Evolutionary conservation across 1,284 basidiomycete species (phyloP).

Genomic region (Sanguinoderma infundibulare): DNA sequence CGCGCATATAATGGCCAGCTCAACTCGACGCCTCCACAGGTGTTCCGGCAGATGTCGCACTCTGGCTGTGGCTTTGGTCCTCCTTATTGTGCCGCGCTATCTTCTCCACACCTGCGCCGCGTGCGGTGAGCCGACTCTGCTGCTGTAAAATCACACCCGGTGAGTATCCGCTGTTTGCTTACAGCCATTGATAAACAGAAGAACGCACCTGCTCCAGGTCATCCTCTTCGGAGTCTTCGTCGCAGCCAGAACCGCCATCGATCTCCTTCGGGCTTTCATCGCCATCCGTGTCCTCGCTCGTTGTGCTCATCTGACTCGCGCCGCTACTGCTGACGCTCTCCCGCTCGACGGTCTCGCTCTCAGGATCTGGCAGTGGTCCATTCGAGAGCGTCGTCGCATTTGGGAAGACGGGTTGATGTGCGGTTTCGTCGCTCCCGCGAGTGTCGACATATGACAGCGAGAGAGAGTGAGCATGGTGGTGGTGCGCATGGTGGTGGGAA

Average conservation of each 20-base stretch:
- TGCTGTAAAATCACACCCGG: slow-evolving; percentile 12
- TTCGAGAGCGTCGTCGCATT: background rate
- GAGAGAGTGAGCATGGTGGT: slow-evolving; percentile 23
- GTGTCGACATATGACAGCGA: slow-evolving; percentile 26
- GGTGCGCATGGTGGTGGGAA: slow-evolving; percentile 6
- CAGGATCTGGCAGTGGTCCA: slow-evolving; percentile 10
- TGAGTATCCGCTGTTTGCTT: slow-evolving; percentile 1
- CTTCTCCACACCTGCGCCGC: slow-evolving; percentile 74
- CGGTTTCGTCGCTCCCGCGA: slow-evolving; percentile 33
- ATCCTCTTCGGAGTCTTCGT: slow-evolving; percentile 23
- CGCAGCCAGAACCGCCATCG: slow-evolving; percentile 11
- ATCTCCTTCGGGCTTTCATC: slow-evolving; percentile 22
- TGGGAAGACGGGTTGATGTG: slow-evolving; percentile 17
- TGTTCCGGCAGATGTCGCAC: background rate
- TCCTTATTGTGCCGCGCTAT: slow-evolving; percentile 57
- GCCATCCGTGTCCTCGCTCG: slow-evolving; percentile 22
- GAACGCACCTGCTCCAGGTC: slow-evolving; percentile 17
- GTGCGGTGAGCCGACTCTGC: slow-evolving; percentile 41
- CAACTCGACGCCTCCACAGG: slow-evolving; percentile 15
- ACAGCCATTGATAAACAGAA: background rate
- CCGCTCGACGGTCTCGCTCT: slow-evolving; percentile 15
- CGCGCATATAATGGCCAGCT: slow-evolving; percentile 9
- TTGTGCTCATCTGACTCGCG: slow-evolving; percentile 11
- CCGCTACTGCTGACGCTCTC: slow-evolving; percentile 16
- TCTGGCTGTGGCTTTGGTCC: slow-evolving; percentile 7